These are phyloP conservation scores for Neonectria hederae DNA, from an alignment of 2,329 filamentous ascomycete genomes.

Conservation along the genomic window DNA sequence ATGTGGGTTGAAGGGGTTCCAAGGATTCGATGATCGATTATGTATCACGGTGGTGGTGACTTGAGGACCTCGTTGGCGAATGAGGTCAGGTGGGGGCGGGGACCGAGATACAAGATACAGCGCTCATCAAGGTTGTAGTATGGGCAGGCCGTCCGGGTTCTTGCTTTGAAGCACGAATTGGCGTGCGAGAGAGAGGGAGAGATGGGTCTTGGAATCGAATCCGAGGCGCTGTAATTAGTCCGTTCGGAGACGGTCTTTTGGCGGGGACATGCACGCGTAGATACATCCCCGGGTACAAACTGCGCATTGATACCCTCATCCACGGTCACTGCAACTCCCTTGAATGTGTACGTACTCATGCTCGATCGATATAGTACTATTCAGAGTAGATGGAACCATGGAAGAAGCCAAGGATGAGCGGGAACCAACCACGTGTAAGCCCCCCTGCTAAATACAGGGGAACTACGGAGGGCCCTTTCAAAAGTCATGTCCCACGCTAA, in stretches of 20 bases:
- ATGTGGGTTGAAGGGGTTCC: background rate
- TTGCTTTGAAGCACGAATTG: background rate
- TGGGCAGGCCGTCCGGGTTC: conserved; percentile 1
- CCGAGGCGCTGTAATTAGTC: background rate
- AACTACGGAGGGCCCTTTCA: no score
- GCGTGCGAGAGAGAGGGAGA: background rate
- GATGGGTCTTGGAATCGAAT: background rate
- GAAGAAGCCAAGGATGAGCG: background rate
- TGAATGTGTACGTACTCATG: background rate
- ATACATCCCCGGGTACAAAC: background rate
- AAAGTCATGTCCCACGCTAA: no score
- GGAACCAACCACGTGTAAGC: conserved; percentile 18
- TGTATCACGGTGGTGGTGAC: background rate
- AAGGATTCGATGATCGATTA: background rate
- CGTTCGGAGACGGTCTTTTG: background rate
- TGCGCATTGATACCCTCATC: background rate
- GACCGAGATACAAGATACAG: no score
- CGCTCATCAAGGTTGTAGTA: conserved; percentile 1
- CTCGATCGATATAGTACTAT: no score
- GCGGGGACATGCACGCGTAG: background rate
- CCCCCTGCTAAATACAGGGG: background rate
- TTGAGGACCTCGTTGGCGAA: background rate
- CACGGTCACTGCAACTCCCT: background rate
- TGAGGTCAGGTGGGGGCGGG: background rate
- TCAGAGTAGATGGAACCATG: no score